Conservation (phyloP, 345 rosid genomes). For the Anastatica hierochuntica region DNA sequence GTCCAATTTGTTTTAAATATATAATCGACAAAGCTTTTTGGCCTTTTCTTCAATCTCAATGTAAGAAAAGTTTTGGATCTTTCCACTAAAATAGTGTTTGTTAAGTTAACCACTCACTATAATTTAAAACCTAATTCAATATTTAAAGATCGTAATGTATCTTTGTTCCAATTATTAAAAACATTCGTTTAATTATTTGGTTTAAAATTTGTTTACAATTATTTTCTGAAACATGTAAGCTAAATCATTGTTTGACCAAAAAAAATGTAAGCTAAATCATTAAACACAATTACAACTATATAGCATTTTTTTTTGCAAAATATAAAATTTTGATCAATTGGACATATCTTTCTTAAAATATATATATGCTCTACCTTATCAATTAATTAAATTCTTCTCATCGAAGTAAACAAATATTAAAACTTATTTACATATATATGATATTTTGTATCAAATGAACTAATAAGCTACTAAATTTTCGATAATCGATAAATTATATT, state of each 20-base stretch:
- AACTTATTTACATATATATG: too few relatives aligned
- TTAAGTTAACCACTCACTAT: not conserved
- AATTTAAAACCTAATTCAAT: not conserved
- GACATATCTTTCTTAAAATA: too few relatives aligned
- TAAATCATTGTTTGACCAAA: not conserved
- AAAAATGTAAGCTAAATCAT: too few relatives aligned
- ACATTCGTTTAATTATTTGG: not conserved
- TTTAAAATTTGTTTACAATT: not conserved
- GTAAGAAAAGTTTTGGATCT: slow-evolving; percentile 26
- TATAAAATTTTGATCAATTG: too few relatives aligned
- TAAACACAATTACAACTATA: not conserved
- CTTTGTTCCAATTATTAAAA: not conserved
- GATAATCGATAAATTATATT: too few relatives aligned
- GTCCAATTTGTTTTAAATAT: slow-evolving; percentile 22
- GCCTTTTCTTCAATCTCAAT: slow-evolving; percentile 27
- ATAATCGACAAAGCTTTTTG: slow-evolving; percentile 23
- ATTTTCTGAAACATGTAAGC: not conserved
- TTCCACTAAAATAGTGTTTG: slow-evolving; percentile 12
- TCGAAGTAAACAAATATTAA: too few relatives aligned
- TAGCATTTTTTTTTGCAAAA: too few relatives aligned
- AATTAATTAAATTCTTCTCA: too few relatives aligned
- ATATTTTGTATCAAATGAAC: too few relatives aligned
- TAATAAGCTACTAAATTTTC: too few relatives aligned
- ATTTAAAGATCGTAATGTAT: not conserved
- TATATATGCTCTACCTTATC: too few relatives aligned